Evolutionary conservation across 768 basidiomycete species (phyloP), one percentile per base, ranked within the genome.

Genomic region (Xerocomus spinulosus): DNA sequence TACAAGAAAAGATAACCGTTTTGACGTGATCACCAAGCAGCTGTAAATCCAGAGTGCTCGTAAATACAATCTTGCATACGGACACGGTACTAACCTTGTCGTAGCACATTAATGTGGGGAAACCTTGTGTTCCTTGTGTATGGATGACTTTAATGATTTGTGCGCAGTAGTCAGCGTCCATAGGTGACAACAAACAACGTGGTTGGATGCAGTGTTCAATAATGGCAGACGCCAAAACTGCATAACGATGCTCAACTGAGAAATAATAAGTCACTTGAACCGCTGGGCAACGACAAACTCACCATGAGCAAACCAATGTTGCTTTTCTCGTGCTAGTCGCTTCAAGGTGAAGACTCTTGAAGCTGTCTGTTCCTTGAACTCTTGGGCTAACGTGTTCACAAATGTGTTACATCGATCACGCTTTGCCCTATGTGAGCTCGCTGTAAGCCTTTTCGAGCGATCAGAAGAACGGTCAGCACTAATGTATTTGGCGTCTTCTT

Each of bases 151-250:
- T 87, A 64, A 98, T 87, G 59, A 98, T 85, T 55, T 91, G 87
- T 3, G 91, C 86, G 48, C 92, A 92, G 56, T 84, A 99, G 47
- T 95, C 87, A 21, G 96, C 95, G 66, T 99, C 96, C 81, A 93
- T 90, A 0, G 93, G 93, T 0, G 95, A 95, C n/a, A 97, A 71
- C 33, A 97, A 72, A 54, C 86, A 87, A 24, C 96, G 82, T 10
- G 96, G 95, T 60, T 89, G 85, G 51, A 99, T 82, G 63, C 96
- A 98, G 60, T 95, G 82, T 61, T 96, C 90, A 52, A 92, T 85
- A 48, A 92, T 72, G 4, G 81, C 74, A 21, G 75, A 72, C 6
- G 79, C 78, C 33, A 90, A 73, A 4, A 73, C 66, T 1, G 67
- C 66, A 4, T 78, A 72, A 33, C 66, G 66, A 39, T 67, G 57